Conservation (phyloP, 1,284 basidiomycete species). For the Rhodotorula sp. region DNA sequence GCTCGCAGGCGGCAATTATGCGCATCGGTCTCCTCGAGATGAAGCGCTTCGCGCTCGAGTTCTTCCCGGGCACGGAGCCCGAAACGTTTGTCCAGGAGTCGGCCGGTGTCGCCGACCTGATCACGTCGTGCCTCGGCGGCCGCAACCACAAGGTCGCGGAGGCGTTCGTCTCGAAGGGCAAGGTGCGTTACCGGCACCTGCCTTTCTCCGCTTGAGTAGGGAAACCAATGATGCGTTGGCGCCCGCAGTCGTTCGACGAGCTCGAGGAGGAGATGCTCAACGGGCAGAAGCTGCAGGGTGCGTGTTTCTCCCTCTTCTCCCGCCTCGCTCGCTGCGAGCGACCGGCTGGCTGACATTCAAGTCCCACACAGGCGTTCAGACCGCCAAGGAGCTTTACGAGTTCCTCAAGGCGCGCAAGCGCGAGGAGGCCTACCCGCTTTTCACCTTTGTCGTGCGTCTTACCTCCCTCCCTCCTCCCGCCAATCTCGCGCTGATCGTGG, state of each 20-base stretch:
- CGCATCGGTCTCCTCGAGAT: conserved; percentile 58
- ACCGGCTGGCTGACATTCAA: too few species aligned
- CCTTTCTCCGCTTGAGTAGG: too few species aligned
- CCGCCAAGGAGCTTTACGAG: conserved; percentile 37
- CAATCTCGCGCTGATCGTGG: neutral
- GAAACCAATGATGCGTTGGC: neutral
- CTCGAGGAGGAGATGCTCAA: conserved; percentile 61
- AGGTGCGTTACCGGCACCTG: conserved; percentile 49
- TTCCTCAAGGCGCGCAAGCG: conserved; percentile 57
- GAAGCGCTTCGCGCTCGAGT: conserved; percentile 58
- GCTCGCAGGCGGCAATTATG: conserved; percentile 58
- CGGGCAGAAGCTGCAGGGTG: conserved; percentile 60
- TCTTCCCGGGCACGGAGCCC: conserved; percentile 58
- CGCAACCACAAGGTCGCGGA: conserved; percentile 59
- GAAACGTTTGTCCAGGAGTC: conserved; percentile 58
- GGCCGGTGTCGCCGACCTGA: conserved; percentile 62
- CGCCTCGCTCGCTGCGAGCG: neutral
- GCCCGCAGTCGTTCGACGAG: conserved; percentile 55
- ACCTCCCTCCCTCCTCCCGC: too few species aligned
- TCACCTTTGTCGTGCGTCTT: conserved; percentile 44
- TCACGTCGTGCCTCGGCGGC: conserved; percentile 62
- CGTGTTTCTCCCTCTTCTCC: neutral
- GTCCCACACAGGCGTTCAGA: conserved; percentile 26
- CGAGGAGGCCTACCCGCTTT: conserved; percentile 59
- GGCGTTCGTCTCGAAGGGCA: conserved; percentile 58